Evolutionary conservation across 768 basidiomycete species (phyloP), one percentile per base, ranked within the genome.

Genomic region (Kwoniella europaea): DNA sequence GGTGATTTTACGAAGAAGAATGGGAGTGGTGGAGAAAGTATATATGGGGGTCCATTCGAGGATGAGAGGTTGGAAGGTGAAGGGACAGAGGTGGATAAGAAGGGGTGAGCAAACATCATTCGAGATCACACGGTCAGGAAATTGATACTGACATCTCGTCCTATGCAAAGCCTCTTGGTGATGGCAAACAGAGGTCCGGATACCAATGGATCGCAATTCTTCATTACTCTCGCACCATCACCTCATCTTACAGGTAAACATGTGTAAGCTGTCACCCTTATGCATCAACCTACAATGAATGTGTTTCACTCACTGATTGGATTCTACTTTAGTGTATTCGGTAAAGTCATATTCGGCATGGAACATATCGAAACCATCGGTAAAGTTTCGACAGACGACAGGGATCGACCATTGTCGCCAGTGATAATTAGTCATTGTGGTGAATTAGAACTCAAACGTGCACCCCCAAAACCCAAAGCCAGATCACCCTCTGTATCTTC

Each of bases 191-290:
- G 80, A 65, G 84, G 85, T 42, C 89, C 91, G 0, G 86, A 91
- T 83, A 94, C 93, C 44, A 95, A 94, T 74, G 89, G 90, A 46
- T 91, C 90, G 0, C 93, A 95, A 73, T 95, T 91, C 80, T 94
- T 95, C 80, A 86, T 94, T 71, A 93, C 93, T 22, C 86, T 95
- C 12, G 86, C 88, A n/a, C 87, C 88, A 16, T 89, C 91, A 71
- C 88, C 90, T 3, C 82, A 83, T 72, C 68, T 83, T 13, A 81
- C 80, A 6, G 82, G 82, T 2, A 82, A 82, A 60, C 82, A 83
- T 76, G 79, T 80, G 82, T 83, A 61, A 68, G 82, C 65, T 50
- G 4, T 50, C 18, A 7, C 46, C 46, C 46, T 18, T 10, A 7
- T 35, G 7, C 7, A 35, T 4, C 35, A 4, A 35, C 13, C 46